Conservation (phyloP, 2,329 filamentous ascomycete species). For the Colletotrichum plurivorum region DNA sequence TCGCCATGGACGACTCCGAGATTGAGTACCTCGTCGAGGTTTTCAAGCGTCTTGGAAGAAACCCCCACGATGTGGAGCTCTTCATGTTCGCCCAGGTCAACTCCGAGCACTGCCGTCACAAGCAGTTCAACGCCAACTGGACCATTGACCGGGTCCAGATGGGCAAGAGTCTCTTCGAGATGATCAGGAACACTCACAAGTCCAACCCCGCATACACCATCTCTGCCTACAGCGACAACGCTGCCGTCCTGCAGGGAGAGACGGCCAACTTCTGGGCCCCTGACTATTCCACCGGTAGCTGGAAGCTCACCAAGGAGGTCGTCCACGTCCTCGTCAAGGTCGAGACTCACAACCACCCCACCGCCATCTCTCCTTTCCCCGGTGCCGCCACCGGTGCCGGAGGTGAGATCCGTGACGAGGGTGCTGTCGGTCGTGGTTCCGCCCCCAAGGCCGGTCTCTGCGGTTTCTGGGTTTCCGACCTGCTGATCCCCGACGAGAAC, state of each 20-base stretch:
- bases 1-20: slow-evolving; percentile 89
- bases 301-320: slow-evolving; percentile 87
- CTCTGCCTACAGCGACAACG: slow-evolving; percentile 97
- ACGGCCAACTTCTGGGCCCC: slow-evolving; percentile 85
- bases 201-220: slow-evolving; percentile 85
- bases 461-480: slow-evolving; percentile 95
- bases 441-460: slow-evolving; percentile 92
- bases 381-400: slow-evolving; percentile 96
- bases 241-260: slow-evolving; percentile 87
- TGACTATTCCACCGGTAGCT: slow-evolving; percentile 86
- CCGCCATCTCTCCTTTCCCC: slow-evolving; percentile 92
- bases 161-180: slow-evolving; percentile 87
- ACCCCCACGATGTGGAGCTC: slow-evolving; percentile 90
- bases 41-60: slow-evolving; percentile 61
- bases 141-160: slow-evolving; percentile 90
- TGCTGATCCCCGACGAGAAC: slow-evolving; percentile 86
- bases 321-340: slow-evolving; percentile 94
- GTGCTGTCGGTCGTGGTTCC: slow-evolving; percentile 92
- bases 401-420: slow-evolving; percentile 96
- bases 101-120: slow-evolving; percentile 89
- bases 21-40: slow-evolving; percentile 92
- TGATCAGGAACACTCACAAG: slow-evolving; percentile 97
- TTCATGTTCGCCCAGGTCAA: slow-evolving; percentile 99
- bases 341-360: slow-evolving; percentile 98
- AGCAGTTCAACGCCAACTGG: slow-evolving; percentile 98